Evolutionary conservation across 2,329 filamentous ascomycete genomes (phyloP), one percentile per base, ranked within the genome.

Genomic region (Blastomyces gilchristii): DNA sequence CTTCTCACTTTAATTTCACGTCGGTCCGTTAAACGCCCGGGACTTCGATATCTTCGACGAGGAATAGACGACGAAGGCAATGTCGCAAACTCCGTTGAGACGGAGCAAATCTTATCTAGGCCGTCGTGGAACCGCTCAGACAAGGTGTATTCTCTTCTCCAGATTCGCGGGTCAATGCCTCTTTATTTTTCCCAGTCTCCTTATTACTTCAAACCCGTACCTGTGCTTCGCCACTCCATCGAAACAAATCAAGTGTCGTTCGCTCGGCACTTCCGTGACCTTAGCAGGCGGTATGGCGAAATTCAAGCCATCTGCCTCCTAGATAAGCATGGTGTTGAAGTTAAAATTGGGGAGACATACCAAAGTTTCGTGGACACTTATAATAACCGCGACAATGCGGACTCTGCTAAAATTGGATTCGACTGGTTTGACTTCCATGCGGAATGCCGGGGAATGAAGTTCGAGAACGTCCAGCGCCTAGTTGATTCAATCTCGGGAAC

Each of bases 361-460:
- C 84, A 95, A 70, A 81, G 83, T 59, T 85, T 86, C 63, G 82
- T 89, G 1, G 78, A 84, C 58, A 75, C 79, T 31, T 78, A 93
- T 61, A 96, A 94, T 66, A 81, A 87, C 8, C 80, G 83, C 52
- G 80, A 80, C 7, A 79, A 81, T 4, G 73, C 81, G 25, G 80
- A 84, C 64, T 80, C 77, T 14, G 72, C 71, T 12, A 73, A 79
- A 11, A 76, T 94, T 14, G 82, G 80, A 0, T 95, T 96, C 70
- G 90, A 96, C 72, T 99, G 94, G 94, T 99, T 97, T 69, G 94
- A 99, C 72, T 99, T 99, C 70, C 94, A 97, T 73, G 82, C 86
- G 22, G 89, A 89, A 37, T 97, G 94, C 71, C 87, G 91, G 18
- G 94, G 94, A 0, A 97, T 99, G 93, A 95, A 91, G 69, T 99